Base-by-base conservation (phyloP, 768 basidiomycete genomes). In the Pleurotus platypus region DNA sequence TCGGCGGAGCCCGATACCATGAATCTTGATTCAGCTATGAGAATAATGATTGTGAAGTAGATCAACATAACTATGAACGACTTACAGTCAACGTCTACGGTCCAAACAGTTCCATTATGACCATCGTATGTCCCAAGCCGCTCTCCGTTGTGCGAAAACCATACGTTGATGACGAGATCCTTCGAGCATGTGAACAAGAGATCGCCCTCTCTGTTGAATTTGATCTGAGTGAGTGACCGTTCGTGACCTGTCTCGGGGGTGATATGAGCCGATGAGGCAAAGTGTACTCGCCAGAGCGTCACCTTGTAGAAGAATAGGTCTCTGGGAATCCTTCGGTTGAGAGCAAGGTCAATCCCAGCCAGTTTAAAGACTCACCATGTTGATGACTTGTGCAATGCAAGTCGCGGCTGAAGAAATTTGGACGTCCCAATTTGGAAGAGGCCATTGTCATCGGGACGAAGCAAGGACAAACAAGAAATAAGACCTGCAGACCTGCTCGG, bases 131-230 rank as follows among this genome's bases (percentile, higher is more conserved):
- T 99, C 37, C 97, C 97, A 64, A 99, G 73, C 58, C 97, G 81
- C 78, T 98, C 97, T 50, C 97, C 97, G 65, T 99, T 99, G 66
- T 96, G 92, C 11, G 94, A 88, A 71, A 83, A 97, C 96, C 96
- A 98, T 50, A 93, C 94, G 69, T 97, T 98, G 70, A 98, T 91
- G 63, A 92, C 71, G 65, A 89, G 83, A 71, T 99, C 97, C 80
- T 99, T 99, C 64, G 93, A 94, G 68, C 90, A 92, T 20, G 94
- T 88, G 73, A 99, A 97, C 50, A 99, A 79, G 13, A 99, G 80
- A 74, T 98, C 97, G 62, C 97, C 97, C 68, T 98, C 97, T 54
- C 79, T 72, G 76, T 98, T 99, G 81, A 92, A 98, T 77, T 93
- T 94, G 82, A 98, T 91, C 76, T 98, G 94, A 6, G 95, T 98